Conservation (phyloP, 2,329 filamentous ascomycete genomes). For the Colletotrichum tamarilloi region DNA sequence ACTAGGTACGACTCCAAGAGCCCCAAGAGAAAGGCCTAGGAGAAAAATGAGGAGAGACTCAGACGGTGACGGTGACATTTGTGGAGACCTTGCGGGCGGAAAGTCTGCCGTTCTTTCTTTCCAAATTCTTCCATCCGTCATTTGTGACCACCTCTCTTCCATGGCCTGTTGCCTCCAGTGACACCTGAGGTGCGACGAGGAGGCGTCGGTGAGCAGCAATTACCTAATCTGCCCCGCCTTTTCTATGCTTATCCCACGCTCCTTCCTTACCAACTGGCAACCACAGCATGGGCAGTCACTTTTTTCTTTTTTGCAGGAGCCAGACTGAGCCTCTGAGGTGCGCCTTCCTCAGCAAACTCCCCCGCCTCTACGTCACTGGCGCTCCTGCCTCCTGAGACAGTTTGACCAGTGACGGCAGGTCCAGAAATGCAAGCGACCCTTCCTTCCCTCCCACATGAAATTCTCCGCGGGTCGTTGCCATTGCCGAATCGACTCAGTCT, state of each 20-base stretch:
- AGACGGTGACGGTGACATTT: not conserved
- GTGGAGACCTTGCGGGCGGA: not conserved
- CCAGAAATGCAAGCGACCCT: not conserved
- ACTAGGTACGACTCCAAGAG: no score
- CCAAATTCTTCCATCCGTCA: not conserved
- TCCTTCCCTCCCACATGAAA: not conserved
- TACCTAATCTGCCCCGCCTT: constrained; percentile 30
- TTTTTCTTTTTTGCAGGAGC: not conserved
- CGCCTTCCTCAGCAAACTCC: not conserved
- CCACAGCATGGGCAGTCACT: not conserved
- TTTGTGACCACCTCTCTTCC: not conserved
- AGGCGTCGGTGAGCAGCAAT: not conserved
- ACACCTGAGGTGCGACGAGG: not conserved
- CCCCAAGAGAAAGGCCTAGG: no score
- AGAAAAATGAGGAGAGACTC: not conserved
- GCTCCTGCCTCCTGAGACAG: not conserved
- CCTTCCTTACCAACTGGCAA: not conserved
- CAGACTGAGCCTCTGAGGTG: not conserved
- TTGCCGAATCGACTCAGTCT: not conserved
- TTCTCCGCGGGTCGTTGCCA: no score
- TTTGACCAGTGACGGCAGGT: not conserved
- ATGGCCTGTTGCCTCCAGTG: not conserved
- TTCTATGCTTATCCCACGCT: not conserved
- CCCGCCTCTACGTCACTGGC: not conserved
- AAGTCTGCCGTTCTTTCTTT: not conserved